Base-by-base conservation (phyloP, 768 basidiomycete genomes). In the Calocybe cyanea region DNA sequence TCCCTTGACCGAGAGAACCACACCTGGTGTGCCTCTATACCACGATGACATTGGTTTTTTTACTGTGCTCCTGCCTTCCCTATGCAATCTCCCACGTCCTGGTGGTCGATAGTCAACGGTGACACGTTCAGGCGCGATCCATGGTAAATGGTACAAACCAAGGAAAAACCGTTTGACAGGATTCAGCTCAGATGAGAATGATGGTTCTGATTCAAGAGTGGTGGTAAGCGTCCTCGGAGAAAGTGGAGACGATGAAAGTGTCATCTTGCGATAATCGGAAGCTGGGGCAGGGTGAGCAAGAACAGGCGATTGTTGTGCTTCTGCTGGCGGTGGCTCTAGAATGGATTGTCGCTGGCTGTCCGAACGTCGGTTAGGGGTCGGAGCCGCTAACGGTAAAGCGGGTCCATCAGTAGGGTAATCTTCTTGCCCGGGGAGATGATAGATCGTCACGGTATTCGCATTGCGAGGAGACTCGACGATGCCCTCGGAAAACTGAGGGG, bases 31-130 rank as follows among this genome's bases (percentile, higher is more conserved):
- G 24, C 53, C 56, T 30, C 43, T 44, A 40, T 71, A 71, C 70
- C 70, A 71, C 4, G 66, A 63, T 2, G 57, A 48, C 55, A 63
- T 51, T 4, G 64, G 63, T 45, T 63, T 66, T 39, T 56, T 57
- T 44, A 49, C 38, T 14, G 43, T 32, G 43, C 56, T 38, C 40
- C 43, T 45, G 46, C 37, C 48, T 46, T 50, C 11, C 48, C 45
- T 30, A 36, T 43, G 43, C 28, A 42, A 45, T 33, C 46, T 38
- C 43, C 56, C 45, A 43, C 35, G 60, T 43, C 61, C 60, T 8
- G 61, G 67, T 0, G 77, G 74, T 11, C 68, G 53, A 46, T 78
- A 76, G 46, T 71, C 69, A 7, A 68, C 62, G 1, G 74, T 74
- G 47, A 78, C 69, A 38, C 75, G 65, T 2, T 64, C 59, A 3